phyloP scores from a whole-genome alignment of 75 land plant species.

The Cunninghamia lanceolata region DNA sequence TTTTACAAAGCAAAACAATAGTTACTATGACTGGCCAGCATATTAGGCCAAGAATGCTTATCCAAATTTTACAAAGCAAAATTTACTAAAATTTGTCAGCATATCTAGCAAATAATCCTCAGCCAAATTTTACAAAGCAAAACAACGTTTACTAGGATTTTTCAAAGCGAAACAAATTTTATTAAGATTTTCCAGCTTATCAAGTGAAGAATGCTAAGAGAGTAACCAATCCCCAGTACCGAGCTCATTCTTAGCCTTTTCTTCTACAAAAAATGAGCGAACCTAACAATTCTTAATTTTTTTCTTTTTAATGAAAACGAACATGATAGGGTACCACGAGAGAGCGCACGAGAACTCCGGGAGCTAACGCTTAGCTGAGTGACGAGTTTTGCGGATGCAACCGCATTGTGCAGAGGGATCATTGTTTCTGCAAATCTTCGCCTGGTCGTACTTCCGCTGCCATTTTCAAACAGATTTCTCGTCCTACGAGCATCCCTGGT shows the following conservation, averaged over 20 bases:
- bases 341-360: constrained; percentile 9
- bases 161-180: not conserved
- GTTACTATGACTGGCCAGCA: too few species aligned
- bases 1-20: too few species aligned
- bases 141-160: too few species aligned
- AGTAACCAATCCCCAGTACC: too few species aligned
- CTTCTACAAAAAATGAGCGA: too few species aligned
- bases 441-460: not conserved
- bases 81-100: not conserved
- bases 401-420: constrained; percentile 13
- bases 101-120: not conserved
- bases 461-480: not conserved
- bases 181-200: too few species aligned
- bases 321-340: constrained; percentile 8
- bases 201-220: too few species aligned
- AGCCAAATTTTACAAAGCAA: not conserved
- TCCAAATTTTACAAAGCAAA: not conserved
- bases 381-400: constrained; percentile 11
- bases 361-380: constrained; percentile 8
- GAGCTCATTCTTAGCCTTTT: too few species aligned
- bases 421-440: not conserved
- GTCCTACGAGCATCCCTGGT: not conserved
- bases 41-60: too few species aligned
- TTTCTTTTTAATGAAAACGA: not conserved
- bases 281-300: too few species aligned